Evolutionary conservation across 1,284 basidiomycete genomes (phyloP).

Genomic region (Ganoderma leucocontextum): DNA sequence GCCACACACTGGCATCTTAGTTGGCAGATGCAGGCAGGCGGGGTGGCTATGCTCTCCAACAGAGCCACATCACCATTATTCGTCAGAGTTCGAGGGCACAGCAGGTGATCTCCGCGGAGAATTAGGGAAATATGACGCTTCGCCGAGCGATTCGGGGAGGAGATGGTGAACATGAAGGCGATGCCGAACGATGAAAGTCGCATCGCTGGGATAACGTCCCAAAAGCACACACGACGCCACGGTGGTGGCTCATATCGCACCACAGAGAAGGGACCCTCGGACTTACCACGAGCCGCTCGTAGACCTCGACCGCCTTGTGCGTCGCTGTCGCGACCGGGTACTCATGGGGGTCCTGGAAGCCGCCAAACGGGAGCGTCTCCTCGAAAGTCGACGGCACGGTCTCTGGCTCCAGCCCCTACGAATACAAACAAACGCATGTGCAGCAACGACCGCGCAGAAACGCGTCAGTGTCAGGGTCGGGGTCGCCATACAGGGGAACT

Average conservation of each 20-base stretch:
- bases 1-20: neutral
- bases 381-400: constrained; percentile 90
- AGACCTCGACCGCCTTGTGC: constrained; percentile 93
- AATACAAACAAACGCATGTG: neutral
- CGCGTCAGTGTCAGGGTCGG: neutral
- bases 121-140: too few relatives aligned
- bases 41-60: too few relatives aligned
- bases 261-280: neutral
- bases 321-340: constrained; percentile 94
- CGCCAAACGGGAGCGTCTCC: constrained; percentile 78
- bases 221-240: neutral
- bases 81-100: too few relatives aligned
- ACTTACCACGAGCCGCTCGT: constrained; percentile 83
- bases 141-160: too few relatives aligned
- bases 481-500: too few relatives aligned
- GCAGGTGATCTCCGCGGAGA: too few relatives aligned
- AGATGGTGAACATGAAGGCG: neutral
- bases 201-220: neutral
- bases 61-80: neutral
- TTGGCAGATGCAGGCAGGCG: too few relatives aligned
- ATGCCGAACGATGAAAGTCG: neutral
- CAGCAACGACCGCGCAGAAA: neutral
- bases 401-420: constrained; percentile 86
- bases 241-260: neutral
- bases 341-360: constrained; percentile 85